Evolutionary conservation across 164 flowering plant species (phyloP).

Genomic region (Stephania yunnanensis): DNA sequence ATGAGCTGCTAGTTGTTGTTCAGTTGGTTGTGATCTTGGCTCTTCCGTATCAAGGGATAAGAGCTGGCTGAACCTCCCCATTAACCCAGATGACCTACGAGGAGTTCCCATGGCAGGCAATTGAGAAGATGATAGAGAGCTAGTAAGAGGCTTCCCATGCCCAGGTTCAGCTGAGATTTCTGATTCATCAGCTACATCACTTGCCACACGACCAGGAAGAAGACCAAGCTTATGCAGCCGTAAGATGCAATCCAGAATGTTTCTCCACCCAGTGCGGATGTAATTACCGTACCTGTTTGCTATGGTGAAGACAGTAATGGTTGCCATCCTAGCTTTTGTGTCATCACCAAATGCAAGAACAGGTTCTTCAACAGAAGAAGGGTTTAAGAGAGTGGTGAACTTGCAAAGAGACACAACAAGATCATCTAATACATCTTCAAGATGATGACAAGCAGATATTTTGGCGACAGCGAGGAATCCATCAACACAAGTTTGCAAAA

Average conservation of each 20-base stretch:
- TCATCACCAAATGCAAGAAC: slow-evolving; percentile 34
- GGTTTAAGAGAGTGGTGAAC: slow-evolving; percentile 34
- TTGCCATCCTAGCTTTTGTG: slow-evolving; percentile 37
- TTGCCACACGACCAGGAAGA: slow-evolving; percentile 31
- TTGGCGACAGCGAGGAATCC: slow-evolving; percentile 41
- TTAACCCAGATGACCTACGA: slow-evolving; percentile 29
- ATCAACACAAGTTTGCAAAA: slow-evolving; percentile 31
- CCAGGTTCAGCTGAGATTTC: slow-evolving; percentile 23
- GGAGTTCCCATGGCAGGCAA: slow-evolving; percentile 26
- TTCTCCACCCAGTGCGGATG: slow-evolving; percentile 40
- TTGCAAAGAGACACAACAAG: slow-evolving; percentile 38
- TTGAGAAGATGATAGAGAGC: slow-evolving; percentile 27
- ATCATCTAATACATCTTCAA: slow-evolving; percentile 39
- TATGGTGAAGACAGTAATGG: slow-evolving; percentile 33
- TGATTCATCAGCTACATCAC: slow-evolving; percentile 27
- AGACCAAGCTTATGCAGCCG: slow-evolving; percentile 40
- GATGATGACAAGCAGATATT: slow-evolving; percentile 38
- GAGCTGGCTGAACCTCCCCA: slow-evolving; percentile 39
- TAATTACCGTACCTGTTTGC: slow-evolving; percentile 35
- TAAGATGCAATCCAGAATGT: slow-evolving; percentile 36
- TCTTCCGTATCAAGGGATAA: slow-evolving; percentile 37
- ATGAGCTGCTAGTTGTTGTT: slow-evolving; percentile 37
- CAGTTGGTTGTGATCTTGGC: slow-evolving; percentile 31
- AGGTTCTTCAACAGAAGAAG: slow-evolving; percentile 30
- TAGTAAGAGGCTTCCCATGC: slow-evolving; percentile 23